phyloP scores from a whole-genome alignment of 139 green algal genomes.

The Limnomonas spitsbergensis region DNA sequence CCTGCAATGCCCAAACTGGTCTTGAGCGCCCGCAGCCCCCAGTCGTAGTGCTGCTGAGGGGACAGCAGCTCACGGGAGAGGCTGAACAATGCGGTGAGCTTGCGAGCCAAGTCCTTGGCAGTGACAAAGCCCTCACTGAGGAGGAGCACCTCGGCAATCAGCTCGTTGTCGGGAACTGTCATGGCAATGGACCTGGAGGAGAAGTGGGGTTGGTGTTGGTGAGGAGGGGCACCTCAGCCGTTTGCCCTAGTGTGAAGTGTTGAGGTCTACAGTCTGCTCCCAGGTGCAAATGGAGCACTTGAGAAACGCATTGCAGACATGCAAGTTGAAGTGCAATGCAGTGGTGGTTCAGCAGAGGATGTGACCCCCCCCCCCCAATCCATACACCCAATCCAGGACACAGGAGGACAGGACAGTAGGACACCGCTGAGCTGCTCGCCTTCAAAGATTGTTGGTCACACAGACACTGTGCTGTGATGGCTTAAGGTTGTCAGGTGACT shows the following conservation, averaged over 20 bases:
- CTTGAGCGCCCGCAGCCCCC: conserved; percentile 60
- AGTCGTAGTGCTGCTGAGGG: conserved; percentile 80
- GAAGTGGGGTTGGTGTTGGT: not conserved
- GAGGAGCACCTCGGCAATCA: conserved; percentile 74
- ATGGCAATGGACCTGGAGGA: conserved; percentile 66
- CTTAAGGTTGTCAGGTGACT: too few relatives aligned
- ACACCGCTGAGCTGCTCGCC: too few relatives aligned
- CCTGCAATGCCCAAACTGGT: conserved; percentile 58
- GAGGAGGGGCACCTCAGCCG: not conserved
- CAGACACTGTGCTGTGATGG: too few relatives aligned
- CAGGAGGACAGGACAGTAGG: too few relatives aligned
- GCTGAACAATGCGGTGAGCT: conserved; percentile 65
- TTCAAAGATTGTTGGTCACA: too few relatives aligned
- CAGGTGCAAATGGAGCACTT: too few relatives aligned
- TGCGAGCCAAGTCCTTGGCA: conserved; percentile 53
- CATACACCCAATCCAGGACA: too few relatives aligned
- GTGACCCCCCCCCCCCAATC: too few relatives aligned
- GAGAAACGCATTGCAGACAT: too few relatives aligned
- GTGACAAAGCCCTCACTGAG: conserved; percentile 68
- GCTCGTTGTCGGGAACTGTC: conserved; percentile 71
- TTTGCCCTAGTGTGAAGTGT: not conserved
- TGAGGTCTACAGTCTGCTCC: too few relatives aligned
- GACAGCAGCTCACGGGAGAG: conserved; percentile 65
- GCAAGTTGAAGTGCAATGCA: too few relatives aligned
- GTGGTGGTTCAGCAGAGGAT: too few relatives aligned